Evolutionary conservation across 257 asterid species (phyloP), one percentile per base, ranked within the genome.

Genomic region (Leptodermis oblonga): DNA sequence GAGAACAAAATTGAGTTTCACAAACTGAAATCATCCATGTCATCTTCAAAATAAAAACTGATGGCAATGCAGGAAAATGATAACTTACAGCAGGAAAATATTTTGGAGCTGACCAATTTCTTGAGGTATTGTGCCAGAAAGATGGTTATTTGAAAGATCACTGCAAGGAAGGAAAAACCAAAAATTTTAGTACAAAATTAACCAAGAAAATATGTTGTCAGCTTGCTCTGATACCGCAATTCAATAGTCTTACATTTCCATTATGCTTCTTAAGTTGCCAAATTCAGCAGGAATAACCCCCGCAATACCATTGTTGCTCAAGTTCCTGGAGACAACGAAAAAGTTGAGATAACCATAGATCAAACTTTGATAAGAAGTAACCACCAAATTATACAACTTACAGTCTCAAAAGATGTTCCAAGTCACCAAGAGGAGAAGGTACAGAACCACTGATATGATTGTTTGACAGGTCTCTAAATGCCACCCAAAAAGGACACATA

Each of bases 341-440:
- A 36, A 5, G 36, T 39, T 51, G 13, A 66, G 61, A 48, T 28
- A 10, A 59, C n/a, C 3, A 22, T n/a, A 15, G 4, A 48, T 15
- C 20, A 28, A 23, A 71, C 5, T 31, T 34, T 7, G 18, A 25
- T 25, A 7, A 26, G 22, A 28, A 26, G 65, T n/a, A 62, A n/a
- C 45, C 22, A 17, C 41, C 33, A 14, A 45, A 58, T 7, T 28
- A 34, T 26, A n/a, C 7, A 53, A 80, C 96, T 82, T 72, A 91
- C 99, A 94, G 83, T 76, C 91, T 94, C 64, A 94, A 78, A 75
- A 94, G 99, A 82, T 94, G 99, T 81, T 94, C 98, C 88, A 91
- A 80, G 79, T 94, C 99, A 62, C 99, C 98, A 0, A 94, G 88
- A 48, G 97, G 81, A 12, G 97, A 78, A 46, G 99, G 97, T 80